Base-by-base conservation (phyloP, 75 land plant genomes). In the Isoetes taiwanensis region DNA sequence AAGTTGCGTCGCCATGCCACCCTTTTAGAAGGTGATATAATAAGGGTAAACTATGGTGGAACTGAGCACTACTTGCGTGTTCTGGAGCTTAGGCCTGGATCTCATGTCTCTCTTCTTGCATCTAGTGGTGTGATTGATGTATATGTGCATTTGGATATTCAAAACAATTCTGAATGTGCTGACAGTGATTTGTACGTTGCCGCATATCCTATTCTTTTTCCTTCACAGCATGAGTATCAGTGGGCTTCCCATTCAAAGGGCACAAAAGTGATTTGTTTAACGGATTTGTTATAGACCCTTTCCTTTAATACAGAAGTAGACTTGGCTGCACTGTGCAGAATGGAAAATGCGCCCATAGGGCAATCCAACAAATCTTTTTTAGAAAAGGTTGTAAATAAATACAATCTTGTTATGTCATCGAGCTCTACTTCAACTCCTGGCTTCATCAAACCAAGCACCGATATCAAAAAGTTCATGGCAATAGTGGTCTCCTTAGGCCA, bases 71-170 rank as follows among this genome's bases (percentile, higher is more conserved):
- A 62, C 26, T 55, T 90, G 59, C 50, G 56, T 2, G 97, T 90
- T 25, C 70, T 86, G 39, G 88, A 86, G 59, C 76, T 90, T 23
- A 80, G 70, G 28, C 97, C 97, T 3, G 28, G 75, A 24, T 63
- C 84, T 17, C 63, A 70, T 60, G 70, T 90, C 2, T 90, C 97
- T 53, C 94, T 90, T 11, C 52, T 90, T 3, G 97, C 86, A 60
- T 86, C 97, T 32, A 94, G 86, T 72, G 67, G 86, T 62, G 97
- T 86, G 32, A 94, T 90, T 33, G 97, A 90, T 62, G 74, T 90
- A 21, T 69, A 62, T 54, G 78, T 90, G 0, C 74, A 71, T 34
- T 23, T 90, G 43, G 80, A 83, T 6, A 37, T 82, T 11, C 77
- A 76, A 19, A 52, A 34, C 10, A n/a, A n/a, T n/a, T n/a, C n/a